Evolutionary conservation across 2,329 filamentous ascomycete species (phyloP), one percentile per base, ranked within the genome.

Genomic region (Fusarium stilboides): DNA sequence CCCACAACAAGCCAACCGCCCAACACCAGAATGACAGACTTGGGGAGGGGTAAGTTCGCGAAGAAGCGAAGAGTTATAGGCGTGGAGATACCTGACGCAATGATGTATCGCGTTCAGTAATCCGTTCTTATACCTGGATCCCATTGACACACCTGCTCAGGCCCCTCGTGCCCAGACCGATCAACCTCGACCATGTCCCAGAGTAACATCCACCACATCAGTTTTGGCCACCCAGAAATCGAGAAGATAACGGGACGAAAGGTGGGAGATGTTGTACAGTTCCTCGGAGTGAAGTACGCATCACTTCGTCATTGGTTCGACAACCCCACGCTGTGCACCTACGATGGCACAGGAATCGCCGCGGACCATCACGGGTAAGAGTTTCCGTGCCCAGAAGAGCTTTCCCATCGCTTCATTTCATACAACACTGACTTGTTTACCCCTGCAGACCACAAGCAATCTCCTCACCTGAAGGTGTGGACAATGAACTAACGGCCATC

Each of bases 271-370:
- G 37, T 57, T 3, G 14, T 56, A 10, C 59, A 63, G 5, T 62
- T 59, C 37, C 28, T 59, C 4, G 59, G 59, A 9, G 34, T 66
- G 19, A 62, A 63, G 6, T 66, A 63, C 31, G 63, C 45, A 10
- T 14, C 36, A 10, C 36, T 66, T 7, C 17, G 28, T 4, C 44
- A 66, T 36, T 43, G 49, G 45, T 58, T 65, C 36, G 53, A 52
- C 5, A 54, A 37, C n/a, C 31, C 57, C 13, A 17, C 45, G 44
- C 22, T 40, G 7, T 37, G 22, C 19, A 14, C n/a, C 13, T 65
- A 65, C 31, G 19, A 57, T 14, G 22, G 52, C 1, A 34, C 20
- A 4, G 52, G 51, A 20, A 40, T 59, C 19, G 33, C 20, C 47
- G 61, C 61, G n/a, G 26, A 44, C 20, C 15, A 22, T 4, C 24